Evolutionary conservation across 768 basidiomycete species (phyloP).

Genomic region (Trametes elegans): DNA sequence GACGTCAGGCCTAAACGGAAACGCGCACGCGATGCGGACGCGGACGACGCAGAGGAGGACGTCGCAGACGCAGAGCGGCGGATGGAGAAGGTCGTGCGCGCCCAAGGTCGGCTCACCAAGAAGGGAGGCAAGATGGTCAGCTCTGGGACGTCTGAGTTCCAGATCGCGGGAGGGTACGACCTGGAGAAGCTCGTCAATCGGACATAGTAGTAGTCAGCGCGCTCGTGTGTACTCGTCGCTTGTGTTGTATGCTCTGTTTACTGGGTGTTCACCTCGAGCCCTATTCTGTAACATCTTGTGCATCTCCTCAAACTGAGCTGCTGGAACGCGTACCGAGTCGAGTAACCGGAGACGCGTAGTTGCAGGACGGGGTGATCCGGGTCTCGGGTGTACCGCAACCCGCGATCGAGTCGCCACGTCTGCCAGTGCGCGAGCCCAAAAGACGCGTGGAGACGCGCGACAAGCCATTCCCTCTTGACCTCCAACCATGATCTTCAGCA

Average conservation of each 20-base stretch:
- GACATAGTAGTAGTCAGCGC: conserved; percentile 10
- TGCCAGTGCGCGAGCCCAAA: not conserved
- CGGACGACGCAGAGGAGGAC: conserved; percentile 29
- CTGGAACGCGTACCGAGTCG: too few relatives aligned
- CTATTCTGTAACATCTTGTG: too few relatives aligned
- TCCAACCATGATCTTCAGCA: conserved; percentile 53
- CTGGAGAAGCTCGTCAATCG: conserved; percentile 54
- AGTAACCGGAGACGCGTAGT: not conserved
- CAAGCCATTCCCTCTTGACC: conserved; percentile 14
- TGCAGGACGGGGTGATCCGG: conserved; percentile 7
- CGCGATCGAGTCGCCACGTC: conserved; percentile 20
- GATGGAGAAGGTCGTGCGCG: conserved; percentile 84
- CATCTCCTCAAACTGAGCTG: too few relatives aligned
- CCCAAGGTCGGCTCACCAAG: conserved; percentile 78
- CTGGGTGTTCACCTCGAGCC: not conserved
- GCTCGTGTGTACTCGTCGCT: not conserved
- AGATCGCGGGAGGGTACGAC: conserved; percentile 63
- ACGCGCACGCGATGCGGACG: conserved; percentile 11
- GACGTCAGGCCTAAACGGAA: conserved; percentile 1
- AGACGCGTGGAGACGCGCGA: not conserved
- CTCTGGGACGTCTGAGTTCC: conserved; percentile 70
- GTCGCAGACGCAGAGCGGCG: conserved; percentile 64
- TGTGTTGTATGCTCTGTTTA: not conserved
- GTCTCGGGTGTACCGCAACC: not conserved
- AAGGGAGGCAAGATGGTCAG: conserved; percentile 74